phyloP scores from a whole-genome alignment of 179 eudicot species.

The Spergularia azorica region DNA sequence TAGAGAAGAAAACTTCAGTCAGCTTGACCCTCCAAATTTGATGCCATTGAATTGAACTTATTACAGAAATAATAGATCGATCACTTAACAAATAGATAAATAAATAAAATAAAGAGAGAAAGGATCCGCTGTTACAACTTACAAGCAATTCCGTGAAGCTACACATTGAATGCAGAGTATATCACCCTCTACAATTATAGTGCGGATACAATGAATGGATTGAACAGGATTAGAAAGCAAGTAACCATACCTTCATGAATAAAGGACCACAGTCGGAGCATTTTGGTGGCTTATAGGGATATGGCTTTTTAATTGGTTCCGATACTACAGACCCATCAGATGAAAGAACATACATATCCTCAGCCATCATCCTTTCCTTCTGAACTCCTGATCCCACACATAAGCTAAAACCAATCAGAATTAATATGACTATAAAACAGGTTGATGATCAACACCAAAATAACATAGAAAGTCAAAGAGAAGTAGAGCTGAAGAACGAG shows the following conservation, averaged over 20 bases:
- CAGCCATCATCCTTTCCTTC: constrained; percentile 90
- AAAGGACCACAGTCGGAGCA: constrained; percentile 88
- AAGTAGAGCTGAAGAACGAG: background rate
- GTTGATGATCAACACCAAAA: background rate
- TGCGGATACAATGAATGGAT: background rate
- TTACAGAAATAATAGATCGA: background rate
- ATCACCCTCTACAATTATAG: too few relatives aligned
- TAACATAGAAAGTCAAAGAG: background rate
- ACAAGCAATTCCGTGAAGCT: background rate
- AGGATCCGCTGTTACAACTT: too few relatives aligned
- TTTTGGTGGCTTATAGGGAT: constrained; percentile 85
- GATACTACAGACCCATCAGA: constrained; percentile 57
- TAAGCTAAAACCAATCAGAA: constrained; percentile 6
- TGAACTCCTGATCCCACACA: constrained; percentile 68
- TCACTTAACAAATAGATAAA: background rate
- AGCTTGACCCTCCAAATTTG: background rate
- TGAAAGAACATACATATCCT: constrained; percentile 90
- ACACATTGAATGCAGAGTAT: background rate
- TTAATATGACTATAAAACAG: constrained; percentile 9
- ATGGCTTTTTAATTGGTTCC: constrained; percentile 64
- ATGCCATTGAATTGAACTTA: background rate
- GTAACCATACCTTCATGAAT: constrained; percentile 65
- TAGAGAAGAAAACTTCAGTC: background rate
- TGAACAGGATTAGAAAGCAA: background rate
- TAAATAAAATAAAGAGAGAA: too few relatives aligned